Evolutionary conservation across 75 land plant species (phyloP).

Genomic region (Selaginella tamariscina): DNA sequence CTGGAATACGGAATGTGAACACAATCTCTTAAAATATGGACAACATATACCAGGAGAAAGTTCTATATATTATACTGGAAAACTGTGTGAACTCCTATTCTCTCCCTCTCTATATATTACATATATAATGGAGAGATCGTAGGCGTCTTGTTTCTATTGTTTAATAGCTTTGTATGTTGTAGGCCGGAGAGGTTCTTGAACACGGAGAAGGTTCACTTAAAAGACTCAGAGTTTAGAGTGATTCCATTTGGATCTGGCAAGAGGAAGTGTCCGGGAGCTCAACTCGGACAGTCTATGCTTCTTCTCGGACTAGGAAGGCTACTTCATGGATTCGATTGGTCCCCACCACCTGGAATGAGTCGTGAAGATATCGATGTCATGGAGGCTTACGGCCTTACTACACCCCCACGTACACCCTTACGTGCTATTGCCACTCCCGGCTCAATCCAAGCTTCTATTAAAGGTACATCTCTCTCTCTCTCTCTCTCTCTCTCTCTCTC

Average conservation of each 20-base stretch:
- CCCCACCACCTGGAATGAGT: conserved; percentile 35
- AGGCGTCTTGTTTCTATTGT: too few relatives aligned
- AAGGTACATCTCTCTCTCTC: too few relatives aligned
- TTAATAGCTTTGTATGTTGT: too few relatives aligned
- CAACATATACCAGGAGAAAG: too few relatives aligned
- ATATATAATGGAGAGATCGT: too few relatives aligned
- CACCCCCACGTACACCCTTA: conserved; percentile 52
- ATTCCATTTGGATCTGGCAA: conserved; percentile 69
- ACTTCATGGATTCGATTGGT: conserved; percentile 64
- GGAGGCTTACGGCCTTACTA: conserved; percentile 72
- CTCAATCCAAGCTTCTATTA: too few relatives aligned
- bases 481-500: too few relatives aligned
- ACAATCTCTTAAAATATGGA: too few relatives aligned
- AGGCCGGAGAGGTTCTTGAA: conserved; percentile 55
- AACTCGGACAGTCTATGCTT: conserved; percentile 48
- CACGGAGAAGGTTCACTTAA: conserved; percentile 44
- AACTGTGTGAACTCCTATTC: too few relatives aligned
- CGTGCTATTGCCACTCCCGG: conserved; percentile 53
- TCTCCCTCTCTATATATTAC: too few relatives aligned
- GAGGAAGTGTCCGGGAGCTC: conserved; percentile 79
- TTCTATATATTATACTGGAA: too few relatives aligned
- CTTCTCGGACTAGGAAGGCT: conserved; percentile 54
- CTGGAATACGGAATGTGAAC: too few relatives aligned
- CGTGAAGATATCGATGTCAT: conserved; percentile 42
- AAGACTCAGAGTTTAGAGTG: conserved; percentile 53